Conservation (phyloP, 768 basidiomycete species). For the Amanita polypyramis region DNA sequence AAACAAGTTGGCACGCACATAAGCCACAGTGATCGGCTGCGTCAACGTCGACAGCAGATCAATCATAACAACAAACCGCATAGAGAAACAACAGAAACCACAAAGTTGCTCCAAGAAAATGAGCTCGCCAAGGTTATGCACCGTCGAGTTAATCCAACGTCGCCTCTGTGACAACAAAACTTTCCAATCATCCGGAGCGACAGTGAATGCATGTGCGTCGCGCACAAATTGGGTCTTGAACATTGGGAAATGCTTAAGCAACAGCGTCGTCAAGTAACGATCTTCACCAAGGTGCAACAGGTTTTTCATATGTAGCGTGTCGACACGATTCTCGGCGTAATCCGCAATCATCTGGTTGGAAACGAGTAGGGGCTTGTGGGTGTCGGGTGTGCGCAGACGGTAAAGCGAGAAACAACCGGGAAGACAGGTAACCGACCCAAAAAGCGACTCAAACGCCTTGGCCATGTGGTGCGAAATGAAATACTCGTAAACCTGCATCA, state of each 20-base stretch:
- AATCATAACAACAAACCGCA: constrained; percentile 97
- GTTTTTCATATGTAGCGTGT: constrained; percentile 99
- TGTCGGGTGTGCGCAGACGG: constrained; percentile 88
- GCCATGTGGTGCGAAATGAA: constrained; percentile 99
- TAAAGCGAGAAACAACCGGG: constrained; percentile 99
- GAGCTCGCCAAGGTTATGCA: constrained; percentile 93
- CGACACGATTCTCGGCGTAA: constrained; percentile 93
- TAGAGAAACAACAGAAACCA: constrained; percentile 98
- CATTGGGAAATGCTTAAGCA: constrained; percentile 90
- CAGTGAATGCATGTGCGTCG: constrained; percentile 89
- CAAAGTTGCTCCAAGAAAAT: constrained; percentile 87
- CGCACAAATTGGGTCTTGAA: constrained; percentile 95
- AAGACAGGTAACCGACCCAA: constrained; percentile 96
- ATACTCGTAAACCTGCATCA: constrained; percentile 99
- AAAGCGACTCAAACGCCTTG: constrained; percentile 94
- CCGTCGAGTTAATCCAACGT: constrained; percentile 99
- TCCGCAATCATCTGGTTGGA: constrained; percentile 85
- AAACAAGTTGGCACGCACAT: constrained; percentile 44
- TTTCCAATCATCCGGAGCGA: constrained; percentile 94
- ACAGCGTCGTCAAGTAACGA: constrained; percentile 92
- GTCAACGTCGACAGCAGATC: constrained; percentile 84
- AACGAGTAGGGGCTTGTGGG: constrained; percentile 89
- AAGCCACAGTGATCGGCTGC: constrained; percentile 80
- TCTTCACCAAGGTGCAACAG: constrained; percentile 96
- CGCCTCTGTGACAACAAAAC: constrained; percentile 92